phyloP scores from a whole-genome alignment of 768 basidiomycete species.

The Pulveroboletus sp. region DNA sequence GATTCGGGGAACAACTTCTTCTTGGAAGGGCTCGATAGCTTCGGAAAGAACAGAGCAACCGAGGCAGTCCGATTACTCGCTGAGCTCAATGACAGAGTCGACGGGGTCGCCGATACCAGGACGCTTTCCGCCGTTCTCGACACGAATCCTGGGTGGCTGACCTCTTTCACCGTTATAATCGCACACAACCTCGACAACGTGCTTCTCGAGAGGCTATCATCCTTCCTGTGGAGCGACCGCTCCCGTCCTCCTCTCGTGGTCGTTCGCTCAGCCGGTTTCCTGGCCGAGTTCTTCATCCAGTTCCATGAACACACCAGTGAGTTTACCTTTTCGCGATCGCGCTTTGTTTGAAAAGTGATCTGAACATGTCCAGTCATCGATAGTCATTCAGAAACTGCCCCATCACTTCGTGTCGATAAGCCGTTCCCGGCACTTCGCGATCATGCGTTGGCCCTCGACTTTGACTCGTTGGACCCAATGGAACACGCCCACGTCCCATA shows the following conservation, averaged over 20 bases:
- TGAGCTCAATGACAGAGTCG: slow-evolving; percentile 87
- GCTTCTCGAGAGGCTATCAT: slow-evolving; percentile 54
- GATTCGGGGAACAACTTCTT: slow-evolving; percentile 98
- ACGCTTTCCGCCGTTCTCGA: slow-evolving; percentile 56
- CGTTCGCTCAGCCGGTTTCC: slow-evolving; percentile 83
- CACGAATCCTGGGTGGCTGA: slow-evolving; percentile 46
- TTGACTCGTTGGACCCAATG: slow-evolving; percentile 77
- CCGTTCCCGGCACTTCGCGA: slow-evolving; percentile 81
- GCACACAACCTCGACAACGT: slow-evolving; percentile 69
- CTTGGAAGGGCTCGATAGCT: slow-evolving; percentile 65
- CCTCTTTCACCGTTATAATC: slow-evolving; percentile 74
- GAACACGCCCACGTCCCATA: slow-evolving; percentile 91
- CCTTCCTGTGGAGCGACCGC: slow-evolving; percentile 63
- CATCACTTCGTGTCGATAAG: slow-evolving; percentile 79
- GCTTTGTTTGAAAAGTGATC: neutral
- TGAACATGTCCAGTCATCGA: slow-evolving; percentile 63
- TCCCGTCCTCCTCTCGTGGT: slow-evolving; percentile 64
- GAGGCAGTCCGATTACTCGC: slow-evolving; percentile 72
- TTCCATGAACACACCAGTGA: slow-evolving; percentile 82
- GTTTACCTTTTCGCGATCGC: slow-evolving; percentile 23
- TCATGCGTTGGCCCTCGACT: slow-evolving; percentile 66
- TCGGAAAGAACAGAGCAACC: slow-evolving; percentile 74
- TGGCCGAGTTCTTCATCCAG: slow-evolving; percentile 85
- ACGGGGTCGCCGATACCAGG: slow-evolving; percentile 58
- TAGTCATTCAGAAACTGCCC: slow-evolving; percentile 72